Base-by-base conservation (phyloP, 2,329 filamentous ascomycete species). In the Calonectria pauciramosa region DNA sequence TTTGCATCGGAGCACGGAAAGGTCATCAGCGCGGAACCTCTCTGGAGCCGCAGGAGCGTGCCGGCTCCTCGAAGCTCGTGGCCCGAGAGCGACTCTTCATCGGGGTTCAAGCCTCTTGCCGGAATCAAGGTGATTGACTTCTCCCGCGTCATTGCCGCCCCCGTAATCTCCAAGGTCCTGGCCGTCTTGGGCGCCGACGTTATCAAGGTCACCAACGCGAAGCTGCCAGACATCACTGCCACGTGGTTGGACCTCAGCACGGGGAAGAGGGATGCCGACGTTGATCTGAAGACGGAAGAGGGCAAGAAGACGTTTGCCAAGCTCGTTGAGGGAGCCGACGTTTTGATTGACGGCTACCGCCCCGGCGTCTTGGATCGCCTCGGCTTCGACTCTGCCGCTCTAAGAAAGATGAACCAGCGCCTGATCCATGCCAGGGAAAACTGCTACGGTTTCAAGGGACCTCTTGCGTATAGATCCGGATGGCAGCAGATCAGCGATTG, bases 401-500 rank as follows among this genome's bases (percentile, higher is more conserved):
- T 80, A 30, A 74, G 76, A 16, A 63, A 71, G 14, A 52, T 76
- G 7, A 77, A 73, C 16, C 20, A 41, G n/a, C 82, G 82, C 16
- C 76, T 85, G 32, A 79, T 85, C 4, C 83, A 84, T 68, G 79
- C 81, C 16, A 81, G 82, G 18, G 84, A 85, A 74, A 84, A 85
- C 71, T 85, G 84, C 77, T 82, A 85, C 38, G 84, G 83, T 0
- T 85, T 83, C 79, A 81, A 82, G 13, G 84, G 84, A 0, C 82
- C 82, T 8, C 81, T 80, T 75, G 75, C 70, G 16, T 75, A 82
- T 18, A 82, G 83, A 4, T 82, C 82, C 30, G 84, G 84, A 1
- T 85, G 84, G 83, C 84, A 86, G 74, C 84, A 86, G 74, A 85
- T 85, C 52, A 83, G 83, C 28, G 85, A 86, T 67, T 85, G 83